Percentiles rank a stretch among this genome's conserved stretches.
These are phyloP conservation scores for Cucurbita argyrosperma DNA, from an alignment of 306 rosid species.

Conservation along the genomic window DNA sequence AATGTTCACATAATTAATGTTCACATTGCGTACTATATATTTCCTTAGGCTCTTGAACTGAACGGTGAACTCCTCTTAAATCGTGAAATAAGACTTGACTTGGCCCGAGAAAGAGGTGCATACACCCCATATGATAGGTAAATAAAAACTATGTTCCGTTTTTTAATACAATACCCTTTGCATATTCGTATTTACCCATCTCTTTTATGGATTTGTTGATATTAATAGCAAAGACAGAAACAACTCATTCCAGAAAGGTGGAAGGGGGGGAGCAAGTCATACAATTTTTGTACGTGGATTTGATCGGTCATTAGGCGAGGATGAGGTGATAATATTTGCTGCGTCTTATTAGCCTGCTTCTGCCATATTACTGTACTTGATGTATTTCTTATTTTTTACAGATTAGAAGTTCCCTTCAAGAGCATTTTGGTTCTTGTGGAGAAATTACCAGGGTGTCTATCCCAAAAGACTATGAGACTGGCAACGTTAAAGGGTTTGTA, in stretches of 20 bases:
- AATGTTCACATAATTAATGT: neutral
- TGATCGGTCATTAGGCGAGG: slow-evolving; percentile 45
- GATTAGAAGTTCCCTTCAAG: slow-evolving; percentile 35
- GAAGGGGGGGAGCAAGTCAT: slow-evolving; percentile 17
- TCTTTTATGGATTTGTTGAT: neutral
- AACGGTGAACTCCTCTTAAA: slow-evolving; percentile 30
- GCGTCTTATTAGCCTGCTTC: too few relatives aligned
- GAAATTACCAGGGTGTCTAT: slow-evolving; percentile 53
- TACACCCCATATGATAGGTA: slow-evolving; percentile 47
- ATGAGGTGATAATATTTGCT: slow-evolving; percentile 28
- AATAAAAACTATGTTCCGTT: neutral
- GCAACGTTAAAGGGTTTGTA: slow-evolving; percentile 47
- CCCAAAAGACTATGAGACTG: slow-evolving; percentile 57
- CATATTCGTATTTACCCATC: neutral
- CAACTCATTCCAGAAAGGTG: slow-evolving; percentile 40
- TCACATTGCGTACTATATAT: neutral
- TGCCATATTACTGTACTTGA: neutral
- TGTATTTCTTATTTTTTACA: slow-evolving; percentile 6
- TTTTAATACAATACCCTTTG: too few relatives aligned
- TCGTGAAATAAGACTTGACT: slow-evolving; percentile 48
- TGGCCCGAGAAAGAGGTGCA: slow-evolving; percentile 57
- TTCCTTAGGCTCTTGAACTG: slow-evolving; percentile 42
- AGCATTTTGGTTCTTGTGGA: slow-evolving; percentile 53
- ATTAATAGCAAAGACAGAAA: slow-evolving; percentile 23
- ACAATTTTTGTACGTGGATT: slow-evolving; percentile 57